Percentiles rank a stretch among this genome's conserved stretches.
Conservation (phyloP, 192 early-diverging fungal genomes). For the Coemansia sp. region DNA sequence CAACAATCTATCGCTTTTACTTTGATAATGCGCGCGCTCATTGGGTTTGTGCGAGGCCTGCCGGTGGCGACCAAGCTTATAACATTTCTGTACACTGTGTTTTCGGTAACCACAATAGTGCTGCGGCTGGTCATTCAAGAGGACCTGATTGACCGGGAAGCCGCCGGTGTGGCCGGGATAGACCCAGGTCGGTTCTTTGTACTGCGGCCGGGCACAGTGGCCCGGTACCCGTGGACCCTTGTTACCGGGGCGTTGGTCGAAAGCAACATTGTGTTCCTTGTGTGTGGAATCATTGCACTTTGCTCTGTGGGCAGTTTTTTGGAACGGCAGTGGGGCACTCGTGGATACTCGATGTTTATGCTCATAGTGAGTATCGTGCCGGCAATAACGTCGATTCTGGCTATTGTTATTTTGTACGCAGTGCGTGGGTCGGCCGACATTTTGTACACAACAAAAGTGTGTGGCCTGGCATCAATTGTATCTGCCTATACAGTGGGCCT, state of each 20-base stretch:
- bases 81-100: conserved; percentile 7
- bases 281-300: conserved; percentile 24
- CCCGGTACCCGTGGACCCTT: conserved; percentile 50
- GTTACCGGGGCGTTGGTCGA: conserved; percentile 38
- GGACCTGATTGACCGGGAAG: conserved; percentile 7
- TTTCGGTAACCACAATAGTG: conserved; percentile 23
- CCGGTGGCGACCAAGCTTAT: conserved; percentile 38
- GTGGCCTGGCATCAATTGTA: conserved; percentile 72
- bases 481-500: conserved; percentile 81
- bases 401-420: conserved; percentile 12
- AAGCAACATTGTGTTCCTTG: conserved; percentile 26
- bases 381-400: conserved; percentile 46
- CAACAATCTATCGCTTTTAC: no score
- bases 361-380: conserved; percentile 50
- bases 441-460: conserved; percentile 43
- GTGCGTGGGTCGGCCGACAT: conserved; percentile 11
- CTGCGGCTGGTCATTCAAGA: conserved; percentile 8
- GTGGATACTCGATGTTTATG: conserved; percentile 72
- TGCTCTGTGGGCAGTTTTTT: conserved; percentile 69
- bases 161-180: conserved; percentile 1
- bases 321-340: conserved; percentile 80
- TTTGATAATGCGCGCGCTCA: conserved; percentile 23
- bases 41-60: conserved; percentile 26
- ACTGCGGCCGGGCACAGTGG: conserved; percentile 35
- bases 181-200: conserved; percentile 42